A percentile compares a stretch with the other conserved stretches of the same genome.
These are phyloP conservation scores for Chytridium lagenaria DNA, from an alignment of 371 early-diverging fungal species.

Conservation along the genomic window DNA sequence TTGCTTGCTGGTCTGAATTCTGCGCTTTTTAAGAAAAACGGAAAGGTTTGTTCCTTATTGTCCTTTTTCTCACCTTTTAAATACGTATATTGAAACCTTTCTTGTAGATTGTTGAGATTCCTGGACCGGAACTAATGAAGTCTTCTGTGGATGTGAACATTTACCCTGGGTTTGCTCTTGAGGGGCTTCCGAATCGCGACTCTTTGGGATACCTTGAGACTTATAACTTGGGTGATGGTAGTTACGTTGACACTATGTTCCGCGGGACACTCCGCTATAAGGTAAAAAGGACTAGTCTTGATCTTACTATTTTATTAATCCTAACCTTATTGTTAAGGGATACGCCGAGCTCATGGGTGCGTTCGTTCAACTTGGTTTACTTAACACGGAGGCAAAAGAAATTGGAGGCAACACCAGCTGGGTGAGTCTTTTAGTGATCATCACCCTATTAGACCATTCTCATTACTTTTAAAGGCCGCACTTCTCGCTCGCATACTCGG, in stretches of 20 bases:
- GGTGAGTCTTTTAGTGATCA: slow-evolving; percentile 51
- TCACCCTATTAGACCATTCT: slow-evolving; percentile 13
- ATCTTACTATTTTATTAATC: background rate
- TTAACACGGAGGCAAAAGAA: slow-evolving; percentile 39
- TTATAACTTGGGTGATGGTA: slow-evolving; percentile 59
- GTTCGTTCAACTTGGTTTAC: slow-evolving; percentile 53
- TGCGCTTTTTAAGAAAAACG: slow-evolving; percentile 87
- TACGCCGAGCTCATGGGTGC: slow-evolving; percentile 58
- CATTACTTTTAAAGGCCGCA: background rate
- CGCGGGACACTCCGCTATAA: slow-evolving; percentile 64
- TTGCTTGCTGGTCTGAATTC: slow-evolving; percentile 92
- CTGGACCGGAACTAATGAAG: slow-evolving; percentile 48
- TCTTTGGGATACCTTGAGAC: slow-evolving; percentile 86
- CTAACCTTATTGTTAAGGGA: slow-evolving; percentile 35
- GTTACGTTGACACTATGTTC: slow-evolving; percentile 72
- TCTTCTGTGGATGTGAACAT: slow-evolving; percentile 44
- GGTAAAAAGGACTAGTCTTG: slow-evolving; percentile 18
- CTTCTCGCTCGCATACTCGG: slow-evolving; percentile 41
- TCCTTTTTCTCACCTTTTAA: no score
- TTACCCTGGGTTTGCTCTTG: slow-evolving; percentile 67
- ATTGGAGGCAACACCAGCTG: slow-evolving; percentile 71
- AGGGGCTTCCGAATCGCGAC: slow-evolving; percentile 88
- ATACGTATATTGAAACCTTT: no score
- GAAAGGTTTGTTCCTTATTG: slow-evolving; percentile 62
- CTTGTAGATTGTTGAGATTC: slow-evolving; percentile 47